Conservation (phyloP, 1,284 basidiomycete genomes). For the Rhodotorula sp. region DNA sequence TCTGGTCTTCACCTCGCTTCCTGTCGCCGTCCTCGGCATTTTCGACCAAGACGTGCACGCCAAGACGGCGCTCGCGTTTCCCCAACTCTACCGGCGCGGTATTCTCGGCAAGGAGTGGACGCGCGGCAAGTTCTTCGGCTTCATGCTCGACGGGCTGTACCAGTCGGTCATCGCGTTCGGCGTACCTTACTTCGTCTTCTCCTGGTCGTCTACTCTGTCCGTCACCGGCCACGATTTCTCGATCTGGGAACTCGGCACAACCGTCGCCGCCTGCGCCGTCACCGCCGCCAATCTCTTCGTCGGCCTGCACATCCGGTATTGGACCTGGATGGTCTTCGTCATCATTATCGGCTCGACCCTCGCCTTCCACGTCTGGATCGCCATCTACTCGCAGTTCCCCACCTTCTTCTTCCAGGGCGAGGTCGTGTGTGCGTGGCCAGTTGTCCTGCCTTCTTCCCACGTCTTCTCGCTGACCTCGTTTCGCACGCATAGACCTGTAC, state of each 20-base stretch:
- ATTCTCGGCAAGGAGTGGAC: conserved; percentile 93
- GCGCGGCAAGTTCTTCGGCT: conserved; percentile 84
- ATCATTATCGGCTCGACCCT: conserved; percentile 74
- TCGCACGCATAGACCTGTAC: conserved; percentile 58
- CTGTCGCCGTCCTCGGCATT: conserved; percentile 79
- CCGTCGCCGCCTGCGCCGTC: conserved; percentile 80
- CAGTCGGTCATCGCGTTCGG: conserved; percentile 89
- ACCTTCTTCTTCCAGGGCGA: conserved; percentile 71
- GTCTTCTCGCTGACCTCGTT: neutral
- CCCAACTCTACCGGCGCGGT: conserved; percentile 88
- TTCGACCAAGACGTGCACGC: conserved; percentile 94
- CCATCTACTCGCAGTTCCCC: conserved; percentile 73
- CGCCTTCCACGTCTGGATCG: conserved; percentile 72
- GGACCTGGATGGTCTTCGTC: conserved; percentile 82
- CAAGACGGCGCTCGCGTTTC: conserved; percentile 82
- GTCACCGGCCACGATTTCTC: conserved; percentile 41
- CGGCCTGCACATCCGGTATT: conserved; percentile 82
- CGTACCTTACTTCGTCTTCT: conserved; percentile 78
- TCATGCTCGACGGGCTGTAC: conserved; percentile 91
- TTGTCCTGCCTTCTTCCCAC: neutral
- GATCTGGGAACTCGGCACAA: conserved; percentile 87
- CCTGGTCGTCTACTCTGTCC: conserved; percentile 45
- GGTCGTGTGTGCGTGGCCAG: conserved; percentile 26
- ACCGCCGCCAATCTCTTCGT: conserved; percentile 75
- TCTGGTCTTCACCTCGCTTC: conserved; percentile 87